These are phyloP conservation scores for Sclerotinia glacialis DNA, from an alignment of 2,329 filamentous ascomycete species.

Conservation along the genomic window DNA sequence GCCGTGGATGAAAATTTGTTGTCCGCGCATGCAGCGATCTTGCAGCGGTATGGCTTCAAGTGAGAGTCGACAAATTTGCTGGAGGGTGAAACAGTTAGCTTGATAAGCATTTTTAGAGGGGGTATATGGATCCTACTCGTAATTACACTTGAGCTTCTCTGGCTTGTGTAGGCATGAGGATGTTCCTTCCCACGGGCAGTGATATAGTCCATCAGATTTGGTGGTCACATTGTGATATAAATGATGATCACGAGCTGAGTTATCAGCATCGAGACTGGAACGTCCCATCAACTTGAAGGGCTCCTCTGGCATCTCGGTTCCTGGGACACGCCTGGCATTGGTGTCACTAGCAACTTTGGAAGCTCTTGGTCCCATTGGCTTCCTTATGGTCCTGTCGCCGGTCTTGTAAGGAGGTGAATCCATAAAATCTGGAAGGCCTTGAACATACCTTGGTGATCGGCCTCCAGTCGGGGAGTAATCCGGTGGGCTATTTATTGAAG, in stretches of 20 bases:
- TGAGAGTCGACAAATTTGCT: slow-evolving; percentile 98
- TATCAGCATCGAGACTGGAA: slow-evolving; percentile 38
- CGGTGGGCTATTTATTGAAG: slow-evolving; percentile 33
- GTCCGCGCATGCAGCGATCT: slow-evolving; percentile 76
- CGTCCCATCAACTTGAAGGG: slow-evolving; percentile 35
- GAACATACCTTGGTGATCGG: slow-evolving; percentile 38
- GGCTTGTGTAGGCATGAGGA: slow-evolving; percentile 79
- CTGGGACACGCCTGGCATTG: slow-evolving; percentile 28
- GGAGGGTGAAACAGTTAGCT: slow-evolving; percentile 33
- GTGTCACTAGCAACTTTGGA: slow-evolving; percentile 37
- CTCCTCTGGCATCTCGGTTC: slow-evolving; percentile 36
- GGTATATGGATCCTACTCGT: slow-evolving; percentile 68
- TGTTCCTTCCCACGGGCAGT: slow-evolving; percentile 83
- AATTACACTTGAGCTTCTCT: slow-evolving; percentile 98
- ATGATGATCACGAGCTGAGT: slow-evolving; percentile 58
- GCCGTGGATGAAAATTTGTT: slow-evolving; percentile 92
- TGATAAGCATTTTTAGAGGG: slow-evolving; percentile 12
- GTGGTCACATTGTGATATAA: slow-evolving; percentile 66
- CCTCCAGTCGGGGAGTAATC: slow-evolving; percentile 36
- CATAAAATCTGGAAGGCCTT: slow-evolving; percentile 33
- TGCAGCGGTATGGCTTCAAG: slow-evolving; percentile 94
- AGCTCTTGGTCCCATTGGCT: slow-evolving; percentile 36
- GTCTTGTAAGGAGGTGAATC: slow-evolving; percentile 35
- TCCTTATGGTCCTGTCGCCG: slow-evolving; percentile 35
- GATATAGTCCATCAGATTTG: slow-evolving; percentile 76